Conservation (phyloP, 2,329 filamentous ascomycete genomes). For the Pestalotiopsis sp. region DNA sequence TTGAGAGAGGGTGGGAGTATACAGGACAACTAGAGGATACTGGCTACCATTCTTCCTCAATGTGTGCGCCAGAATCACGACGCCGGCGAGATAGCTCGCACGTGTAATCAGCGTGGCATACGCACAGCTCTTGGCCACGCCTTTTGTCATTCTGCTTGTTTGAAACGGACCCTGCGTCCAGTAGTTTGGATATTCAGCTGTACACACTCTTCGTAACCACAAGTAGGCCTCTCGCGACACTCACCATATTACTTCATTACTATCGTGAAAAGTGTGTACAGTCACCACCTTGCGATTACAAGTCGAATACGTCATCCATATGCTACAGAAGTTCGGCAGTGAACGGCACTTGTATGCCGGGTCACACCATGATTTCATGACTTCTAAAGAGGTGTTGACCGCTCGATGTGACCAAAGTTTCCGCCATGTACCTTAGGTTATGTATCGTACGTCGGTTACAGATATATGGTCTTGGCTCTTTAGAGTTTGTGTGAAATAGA, state of each 20-base stretch:
- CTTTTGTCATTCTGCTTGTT: not conserved
- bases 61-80: constrained; percentile 51
- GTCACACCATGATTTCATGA: constrained; percentile 8
- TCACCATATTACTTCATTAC: not conserved
- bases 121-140: constrained; percentile 26
- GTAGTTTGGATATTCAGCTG: not conserved
- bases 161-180: not conserved
- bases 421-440: not conserved
- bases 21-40: constrained; percentile 52
- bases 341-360: not conserved
- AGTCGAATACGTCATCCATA: not conserved
- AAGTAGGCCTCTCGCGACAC: not conserved
- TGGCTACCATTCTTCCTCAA: constrained; percentile 45
- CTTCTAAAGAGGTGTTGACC: not conserved
- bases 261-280: not conserved
- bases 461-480: not conserved
- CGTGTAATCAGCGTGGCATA: constrained; percentile 55
- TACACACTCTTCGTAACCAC: not conserved
- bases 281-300: not conserved
- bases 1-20: constrained; percentile 45
- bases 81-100: constrained; percentile 54
- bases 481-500: not conserved
- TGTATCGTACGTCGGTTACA: not conserved
- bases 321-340: no score
- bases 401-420: not conserved